Evolutionary conservation across 257 asterid genomes (phyloP).

Genomic region (Solanum lycopersicoides): DNA sequence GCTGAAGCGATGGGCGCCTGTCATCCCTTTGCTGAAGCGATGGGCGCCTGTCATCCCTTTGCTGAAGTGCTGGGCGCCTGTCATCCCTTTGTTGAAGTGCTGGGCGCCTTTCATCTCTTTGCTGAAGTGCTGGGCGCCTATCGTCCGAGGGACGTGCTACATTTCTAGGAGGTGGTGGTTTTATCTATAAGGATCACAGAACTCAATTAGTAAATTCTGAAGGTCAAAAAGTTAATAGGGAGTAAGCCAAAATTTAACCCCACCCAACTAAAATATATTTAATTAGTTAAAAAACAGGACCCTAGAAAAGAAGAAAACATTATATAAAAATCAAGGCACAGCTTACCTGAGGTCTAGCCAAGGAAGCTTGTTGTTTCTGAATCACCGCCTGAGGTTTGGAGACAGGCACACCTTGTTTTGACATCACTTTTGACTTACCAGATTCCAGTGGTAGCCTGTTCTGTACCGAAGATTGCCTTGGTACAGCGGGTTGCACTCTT

Average conservation of each 20-base stretch:
- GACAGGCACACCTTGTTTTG: constrained; percentile 28
- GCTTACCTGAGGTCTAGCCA: constrained; percentile 22
- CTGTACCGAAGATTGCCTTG: constrained; percentile 32
- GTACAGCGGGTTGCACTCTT: constrained; percentile 21
- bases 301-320: neutral
- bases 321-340: neutral
- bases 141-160: constrained; percentile 27
- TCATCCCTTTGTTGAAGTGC: neutral
- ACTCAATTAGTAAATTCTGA: neutral
- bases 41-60: neutral
- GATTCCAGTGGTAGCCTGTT: constrained; percentile 26
- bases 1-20: neutral
- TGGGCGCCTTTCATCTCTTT: neutral
- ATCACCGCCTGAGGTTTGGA: constrained; percentile 36
- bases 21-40: neutral
- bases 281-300: neutral
- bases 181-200: constrained; percentile 29
- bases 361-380: constrained; percentile 26
- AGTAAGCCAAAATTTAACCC: neutral
- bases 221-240: neutral
- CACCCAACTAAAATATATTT: neutral
- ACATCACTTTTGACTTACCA: constrained; percentile 21
- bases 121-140: neutral
- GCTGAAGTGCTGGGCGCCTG: neutral
- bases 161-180: constrained; percentile 29